A percentile compares a stretch with the other conserved stretches of the same genome.
Evolutionary conservation across 2,329 filamentous ascomycete genomes (phyloP).

Genomic region (Nigrospora osmanthi): DNA sequence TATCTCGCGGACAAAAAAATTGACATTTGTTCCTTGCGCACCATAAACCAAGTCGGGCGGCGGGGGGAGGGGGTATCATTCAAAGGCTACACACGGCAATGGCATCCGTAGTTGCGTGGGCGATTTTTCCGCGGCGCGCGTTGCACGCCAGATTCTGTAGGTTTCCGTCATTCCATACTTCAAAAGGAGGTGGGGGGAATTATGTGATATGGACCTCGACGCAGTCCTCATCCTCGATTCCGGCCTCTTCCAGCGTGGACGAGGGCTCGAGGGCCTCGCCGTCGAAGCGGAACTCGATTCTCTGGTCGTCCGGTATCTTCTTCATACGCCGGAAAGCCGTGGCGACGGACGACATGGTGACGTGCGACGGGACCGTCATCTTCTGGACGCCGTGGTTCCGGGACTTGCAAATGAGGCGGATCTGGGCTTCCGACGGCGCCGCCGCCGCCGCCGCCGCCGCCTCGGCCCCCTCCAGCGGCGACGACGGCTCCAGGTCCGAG

Average conservation of each 20-base stretch:
- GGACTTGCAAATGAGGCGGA: constrained; percentile 47
- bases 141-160: too few relatives aligned
- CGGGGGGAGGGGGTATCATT: constrained; percentile 1
- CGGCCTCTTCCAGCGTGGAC: constrained; percentile 54
- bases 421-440: constrained; percentile 24
- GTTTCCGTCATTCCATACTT: constrained; percentile 5
- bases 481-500: constrained; percentile 8
- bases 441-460: constrained; percentile 11
- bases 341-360: constrained; percentile 54
- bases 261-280: constrained; percentile 61
- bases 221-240: constrained; percentile 66
- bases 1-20: not conserved
- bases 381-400: constrained; percentile 41
- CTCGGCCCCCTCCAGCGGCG: constrained; percentile 4
- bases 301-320: constrained; percentile 38
- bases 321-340: constrained; percentile 51
- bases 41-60: not conserved
- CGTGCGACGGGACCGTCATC: constrained; percentile 44
- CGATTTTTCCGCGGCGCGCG: too few relatives aligned
- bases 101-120: too few relatives aligned
- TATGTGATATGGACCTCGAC: constrained; percentile 65
- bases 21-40: not conserved
- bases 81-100: not conserved
- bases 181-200: too few relatives aligned
- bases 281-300: constrained; percentile 63